Conservation (phyloP, 257 asterid genomes). For the Solanum microdontum region DNA sequence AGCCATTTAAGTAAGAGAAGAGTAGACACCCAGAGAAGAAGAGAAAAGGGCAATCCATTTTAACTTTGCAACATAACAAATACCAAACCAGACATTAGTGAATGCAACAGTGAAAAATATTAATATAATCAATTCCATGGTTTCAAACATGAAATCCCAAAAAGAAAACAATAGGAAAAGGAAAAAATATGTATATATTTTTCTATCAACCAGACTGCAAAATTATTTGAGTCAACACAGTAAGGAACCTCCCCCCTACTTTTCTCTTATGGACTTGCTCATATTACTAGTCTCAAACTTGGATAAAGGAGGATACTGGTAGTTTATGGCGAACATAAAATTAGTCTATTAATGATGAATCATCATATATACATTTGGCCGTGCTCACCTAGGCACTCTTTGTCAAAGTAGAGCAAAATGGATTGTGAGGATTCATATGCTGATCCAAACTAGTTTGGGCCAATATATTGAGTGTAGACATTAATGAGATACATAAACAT, state of each 20-base stretch:
- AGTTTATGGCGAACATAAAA: not conserved
- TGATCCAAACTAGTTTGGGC: not conserved
- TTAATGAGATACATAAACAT: not conserved
- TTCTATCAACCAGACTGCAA: not conserved
- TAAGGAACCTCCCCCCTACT: not conserved
- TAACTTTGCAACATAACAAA: not conserved
- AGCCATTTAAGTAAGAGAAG: not conserved
- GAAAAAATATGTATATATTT: not conserved
- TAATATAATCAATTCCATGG: not conserved
- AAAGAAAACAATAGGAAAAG: not conserved
- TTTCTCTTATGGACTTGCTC: not conserved
- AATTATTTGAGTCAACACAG: not conserved
- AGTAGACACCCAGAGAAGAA: not conserved
- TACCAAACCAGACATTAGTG: not conserved
- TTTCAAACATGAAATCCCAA: not conserved
- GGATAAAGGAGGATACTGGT: not conserved
- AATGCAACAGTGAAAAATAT: not conserved
- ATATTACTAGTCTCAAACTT: not conserved
- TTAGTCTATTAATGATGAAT: not conserved
- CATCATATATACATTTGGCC: not conserved
- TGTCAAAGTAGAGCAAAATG: not conserved
- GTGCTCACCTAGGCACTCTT: not conserved
- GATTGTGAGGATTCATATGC: not conserved
- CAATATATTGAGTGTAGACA: not conserved
- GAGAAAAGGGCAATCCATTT: not conserved